A percentile compares a stretch with the other conserved stretches of the same genome.
phyloP scores from a whole-genome alignment of 371 early-diverging fungal genomes.

The Homolaphlyctis polyrhiza region DNA sequence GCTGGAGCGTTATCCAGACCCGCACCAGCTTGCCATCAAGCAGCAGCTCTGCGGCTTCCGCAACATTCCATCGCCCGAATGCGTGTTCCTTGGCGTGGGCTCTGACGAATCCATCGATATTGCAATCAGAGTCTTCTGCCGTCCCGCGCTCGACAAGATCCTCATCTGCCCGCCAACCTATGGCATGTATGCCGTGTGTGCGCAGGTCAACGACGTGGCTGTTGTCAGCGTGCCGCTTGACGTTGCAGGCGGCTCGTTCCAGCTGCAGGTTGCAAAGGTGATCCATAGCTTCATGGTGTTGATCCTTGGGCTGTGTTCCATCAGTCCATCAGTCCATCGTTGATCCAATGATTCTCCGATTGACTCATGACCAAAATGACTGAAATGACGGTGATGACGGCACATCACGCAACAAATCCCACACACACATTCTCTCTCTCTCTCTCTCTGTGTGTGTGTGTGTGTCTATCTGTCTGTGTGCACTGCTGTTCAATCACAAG shows the following conservation, averaged over 20 bases:
- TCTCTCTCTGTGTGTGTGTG: no score
- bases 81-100: constrained; percentile 93
- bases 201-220: constrained; percentile 88
- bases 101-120: constrained; percentile 95
- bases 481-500: no score
- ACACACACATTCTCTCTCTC: no score
- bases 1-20: constrained; percentile 95
- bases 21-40: constrained; percentile 80
- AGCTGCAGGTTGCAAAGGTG: constrained; percentile 73
- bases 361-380: no score
- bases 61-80: constrained; percentile 47
- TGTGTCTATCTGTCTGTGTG: no score
- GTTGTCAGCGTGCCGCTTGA: constrained; percentile 77
- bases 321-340: no score
- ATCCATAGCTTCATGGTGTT: no score
- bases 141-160: constrained; percentile 85
- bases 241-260: constrained; percentile 69
- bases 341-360: no score
- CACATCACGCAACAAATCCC: no score
- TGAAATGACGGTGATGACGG: no score
- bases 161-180: constrained; percentile 96
- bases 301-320: no score
- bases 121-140: constrained; percentile 83
- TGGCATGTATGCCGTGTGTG: constrained; percentile 95
- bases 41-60: constrained; percentile 66